These are phyloP conservation scores for Jacaranda copaia DNA, from an alignment of 257 asterid species.

Conservation along the genomic window DNA sequence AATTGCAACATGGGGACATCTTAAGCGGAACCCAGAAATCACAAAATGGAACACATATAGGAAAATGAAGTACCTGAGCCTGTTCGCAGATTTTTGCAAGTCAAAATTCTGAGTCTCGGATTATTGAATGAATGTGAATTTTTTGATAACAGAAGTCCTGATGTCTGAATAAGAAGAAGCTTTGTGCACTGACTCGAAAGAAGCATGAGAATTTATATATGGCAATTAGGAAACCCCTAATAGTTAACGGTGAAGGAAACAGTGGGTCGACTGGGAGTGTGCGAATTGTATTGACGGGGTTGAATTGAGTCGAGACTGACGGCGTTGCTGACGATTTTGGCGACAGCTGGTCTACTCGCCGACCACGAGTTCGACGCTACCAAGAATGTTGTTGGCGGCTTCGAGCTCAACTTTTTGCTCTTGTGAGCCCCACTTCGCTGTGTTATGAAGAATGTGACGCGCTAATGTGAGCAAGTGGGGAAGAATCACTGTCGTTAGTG, in stretches of 20 bases:
- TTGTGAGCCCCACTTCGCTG: no score
- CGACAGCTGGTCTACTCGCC: background rate
- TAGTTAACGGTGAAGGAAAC: conserved; percentile 30
- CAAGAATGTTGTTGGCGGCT: background rate
- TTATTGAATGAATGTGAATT: background rate
- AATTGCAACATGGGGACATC: background rate
- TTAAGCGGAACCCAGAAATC: background rate
- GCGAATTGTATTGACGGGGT: background rate
- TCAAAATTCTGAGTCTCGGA: background rate
- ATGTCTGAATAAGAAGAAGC: background rate
- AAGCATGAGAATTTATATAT: background rate
- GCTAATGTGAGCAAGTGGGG: background rate
- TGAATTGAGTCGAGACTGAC: conserved; percentile 27
- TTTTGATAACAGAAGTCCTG: background rate
- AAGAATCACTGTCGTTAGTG: no score
- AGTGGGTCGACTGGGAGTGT: background rate
- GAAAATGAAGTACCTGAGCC: conserved; percentile 33
- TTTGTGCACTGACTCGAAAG: background rate
- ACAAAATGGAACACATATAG: background rate
- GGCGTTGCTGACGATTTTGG: conserved; percentile 10
- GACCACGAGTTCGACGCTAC: conserved; percentile 34
- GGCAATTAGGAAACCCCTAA: background rate
- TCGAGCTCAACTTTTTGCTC: background rate
- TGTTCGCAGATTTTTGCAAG: background rate
- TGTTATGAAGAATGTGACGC: background rate